These are phyloP conservation scores for Gloeostereum incarnatum DNA, from an alignment of 768 basidiomycete genomes.

Conservation along the genomic window DNA sequence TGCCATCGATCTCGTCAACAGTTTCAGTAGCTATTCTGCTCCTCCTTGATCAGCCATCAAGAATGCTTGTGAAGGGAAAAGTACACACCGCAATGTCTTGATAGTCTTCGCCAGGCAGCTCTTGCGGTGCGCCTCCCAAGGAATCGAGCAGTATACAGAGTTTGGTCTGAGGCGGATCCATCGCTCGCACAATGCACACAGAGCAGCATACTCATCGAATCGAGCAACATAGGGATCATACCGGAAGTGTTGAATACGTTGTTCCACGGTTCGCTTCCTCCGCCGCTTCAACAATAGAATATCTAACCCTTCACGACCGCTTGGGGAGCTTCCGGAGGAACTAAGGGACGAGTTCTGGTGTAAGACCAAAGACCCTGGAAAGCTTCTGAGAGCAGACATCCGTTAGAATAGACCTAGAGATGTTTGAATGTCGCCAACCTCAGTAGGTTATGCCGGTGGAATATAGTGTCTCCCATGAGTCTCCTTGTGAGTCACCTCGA, in stretches of 20 bases:
- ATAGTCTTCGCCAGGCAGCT: constrained; percentile 76
- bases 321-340: too few relatives aligned
- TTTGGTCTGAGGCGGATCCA: constrained; percentile 84
- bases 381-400: too few relatives aligned
- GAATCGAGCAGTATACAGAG: constrained; percentile 82
- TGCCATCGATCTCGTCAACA: constrained; percentile 54
- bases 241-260: constrained; percentile 62
- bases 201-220: constrained; percentile 72
- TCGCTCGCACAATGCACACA: constrained; percentile 75
- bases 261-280: constrained; percentile 69
- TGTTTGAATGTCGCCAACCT: too few relatives aligned
- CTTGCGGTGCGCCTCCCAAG: constrained; percentile 81
- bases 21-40: constrained; percentile 49
- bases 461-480: too few relatives aligned
- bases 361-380: too few relatives aligned
- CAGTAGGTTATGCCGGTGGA: too few relatives aligned
- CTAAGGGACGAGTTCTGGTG: too few relatives aligned
- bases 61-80: neutral
- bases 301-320: too few relatives aligned
- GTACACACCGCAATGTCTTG: constrained; percentile 38
- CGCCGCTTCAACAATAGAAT: too few relatives aligned
- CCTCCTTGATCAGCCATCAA: constrained; percentile 16
- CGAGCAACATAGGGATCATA: constrained; percentile 72
- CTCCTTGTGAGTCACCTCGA: too few relatives aligned
- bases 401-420: too few relatives aligned